Percentiles rank a stretch among this genome's conserved stretches.
phyloP scores from a whole-genome alignment of 495 filamentous ascomycete species.

The Penicillium parvum region DNA sequence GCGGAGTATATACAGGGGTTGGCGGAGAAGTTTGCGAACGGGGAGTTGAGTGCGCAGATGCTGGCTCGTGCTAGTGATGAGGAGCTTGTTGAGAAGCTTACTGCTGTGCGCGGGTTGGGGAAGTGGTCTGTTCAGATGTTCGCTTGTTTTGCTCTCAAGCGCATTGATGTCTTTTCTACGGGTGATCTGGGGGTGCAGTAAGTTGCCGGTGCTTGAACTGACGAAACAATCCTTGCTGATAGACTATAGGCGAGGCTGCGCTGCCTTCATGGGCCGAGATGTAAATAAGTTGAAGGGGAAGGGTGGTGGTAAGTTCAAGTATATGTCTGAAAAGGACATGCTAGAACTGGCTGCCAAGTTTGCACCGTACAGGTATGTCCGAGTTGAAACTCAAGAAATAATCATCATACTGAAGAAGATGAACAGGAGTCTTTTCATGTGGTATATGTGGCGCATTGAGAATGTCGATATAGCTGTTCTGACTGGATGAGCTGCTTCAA shows the following conservation, averaged over 20 bases:
- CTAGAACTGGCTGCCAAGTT: slow-evolving; percentile 73
- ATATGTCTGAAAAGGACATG: slow-evolving; percentile 94
- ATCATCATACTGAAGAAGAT: background rate
- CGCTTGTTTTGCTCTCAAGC: slow-evolving; percentile 83
- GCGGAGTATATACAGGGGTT: slow-evolving; percentile 90
- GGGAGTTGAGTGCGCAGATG: slow-evolving; percentile 70
- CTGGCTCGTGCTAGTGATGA: slow-evolving; percentile 76
- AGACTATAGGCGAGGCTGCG: slow-evolving; percentile 67
- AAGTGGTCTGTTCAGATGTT: slow-evolving; percentile 98
- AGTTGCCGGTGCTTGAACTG: slow-evolving; percentile 24
- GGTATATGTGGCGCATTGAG: slow-evolving; percentile 89
- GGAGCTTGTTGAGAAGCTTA: slow-evolving; percentile 74
- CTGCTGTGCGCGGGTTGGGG: slow-evolving; percentile 82
- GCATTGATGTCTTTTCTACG: slow-evolving; percentile 87
- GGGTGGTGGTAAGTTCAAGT: slow-evolving; percentile 90
- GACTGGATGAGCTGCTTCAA: slow-evolving; percentile 29
- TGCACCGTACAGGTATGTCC: slow-evolving; percentile 68
- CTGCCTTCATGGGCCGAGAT: slow-evolving; percentile 78
- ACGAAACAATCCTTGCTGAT: too few relatives aligned
- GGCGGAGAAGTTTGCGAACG: slow-evolving; percentile 70
- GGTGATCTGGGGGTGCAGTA: slow-evolving; percentile 92
- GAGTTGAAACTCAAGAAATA: background rate
- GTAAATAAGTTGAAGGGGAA: slow-evolving; percentile 78
- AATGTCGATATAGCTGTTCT: slow-evolving; percentile 68
- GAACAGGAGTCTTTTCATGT: slow-evolving; percentile 67